These are phyloP conservation scores for Penicillium dipodomyicola DNA, from an alignment of 495 filamentous ascomycete species.

Conservation along the genomic window DNA sequence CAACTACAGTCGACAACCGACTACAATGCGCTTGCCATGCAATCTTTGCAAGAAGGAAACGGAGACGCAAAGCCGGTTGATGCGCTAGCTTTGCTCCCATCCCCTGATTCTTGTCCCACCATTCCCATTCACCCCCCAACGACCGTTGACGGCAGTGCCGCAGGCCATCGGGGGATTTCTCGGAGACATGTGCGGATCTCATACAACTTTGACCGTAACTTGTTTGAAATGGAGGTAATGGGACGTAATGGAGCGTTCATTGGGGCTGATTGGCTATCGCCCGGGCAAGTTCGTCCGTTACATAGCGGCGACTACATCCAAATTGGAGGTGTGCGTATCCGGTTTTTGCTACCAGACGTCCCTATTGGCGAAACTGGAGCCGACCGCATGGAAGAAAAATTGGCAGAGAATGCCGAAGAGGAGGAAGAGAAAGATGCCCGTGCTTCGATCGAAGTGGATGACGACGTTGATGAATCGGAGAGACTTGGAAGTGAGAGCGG, in stretches of 20 bases:
- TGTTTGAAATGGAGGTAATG: conserved; percentile 77
- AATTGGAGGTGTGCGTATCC: conserved; percentile 73
- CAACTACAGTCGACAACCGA: conserved; percentile 43
- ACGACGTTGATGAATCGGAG: conserved; percentile 38
- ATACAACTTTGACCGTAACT: conserved; percentile 69
- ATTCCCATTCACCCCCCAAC: conserved; percentile 78
- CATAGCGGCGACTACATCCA: conserved; percentile 72
- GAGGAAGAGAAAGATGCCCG: conserved; percentile 28
- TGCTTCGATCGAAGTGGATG: conserved; percentile 37
- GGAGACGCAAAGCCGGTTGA: conserved; percentile 42
- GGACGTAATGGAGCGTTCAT: conserved; percentile 86
- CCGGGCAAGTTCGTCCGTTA: conserved; percentile 61
- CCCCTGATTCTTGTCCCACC: conserved; percentile 63
- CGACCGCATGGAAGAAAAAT: conserved; percentile 63
- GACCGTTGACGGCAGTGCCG: conserved; percentile 60
- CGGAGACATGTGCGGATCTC: conserved; percentile 79
- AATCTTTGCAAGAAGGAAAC: conserved; percentile 42
- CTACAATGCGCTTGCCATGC: conserved; percentile 49
- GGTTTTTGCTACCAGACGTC: conserved; percentile 72
- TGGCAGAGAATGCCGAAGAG: conserved; percentile 40
- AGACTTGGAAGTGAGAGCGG: conserved; percentile 30
- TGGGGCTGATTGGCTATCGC: conserved; percentile 65
- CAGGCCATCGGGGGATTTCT: conserved; percentile 67
- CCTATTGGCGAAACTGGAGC: conserved; percentile 65
- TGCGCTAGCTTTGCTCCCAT: conserved; percentile 43